Evolutionary conservation across 495 filamentous ascomycete species (phyloP), one percentile per base, ranked within the genome.

Genomic region (Penicillium bialowiezense): DNA sequence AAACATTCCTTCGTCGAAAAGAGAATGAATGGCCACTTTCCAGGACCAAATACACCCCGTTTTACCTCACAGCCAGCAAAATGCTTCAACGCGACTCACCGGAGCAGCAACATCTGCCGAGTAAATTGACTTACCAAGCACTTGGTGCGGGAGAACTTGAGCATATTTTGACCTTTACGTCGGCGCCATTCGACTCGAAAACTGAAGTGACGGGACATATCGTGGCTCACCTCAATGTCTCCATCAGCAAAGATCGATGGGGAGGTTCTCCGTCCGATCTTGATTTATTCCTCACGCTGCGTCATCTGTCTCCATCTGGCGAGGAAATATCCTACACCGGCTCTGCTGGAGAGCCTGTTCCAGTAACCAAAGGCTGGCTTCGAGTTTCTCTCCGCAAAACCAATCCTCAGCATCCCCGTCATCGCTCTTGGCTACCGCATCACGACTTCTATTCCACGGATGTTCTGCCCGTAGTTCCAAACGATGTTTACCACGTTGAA

Each of bases 151-250:
- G 28, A 18, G 15, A 12, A 17, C 14, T 29, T 19, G 18, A 35
- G 2, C 12, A 47, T 13, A 23, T 49, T 2, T 33, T 82, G 3
- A 64, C 70, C 12, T 84, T 83, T 58, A 60, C 46, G 2, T 80
- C 76, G 0, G 18, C 58, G 0, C 65, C 75, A 0, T 81, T 82
- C 34, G 61, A 63, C 10, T 21, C 50, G 12, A 76, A 81, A 41
- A 79, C 68, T 3, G 81, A 84, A 52, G 71, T 86, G 32, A 86
- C 82, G 0, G 82, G 82, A 9, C 77, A 84, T 41, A 66, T 83
- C 38, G 63, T 74, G 3, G 81, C 81, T 1, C 78, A 77, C 53
- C 59, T 86, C 13, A 71, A 70, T 48, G 74, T 83, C 13, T 80
- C 76, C 2, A 57, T 76, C 1, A 71, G 39, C 51, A 50, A 46